Percentiles rank a stretch among this genome's conserved stretches.
phyloP scores from a whole-genome alignment of 192 early-diverging fungal species.

The Chytriomyces confervae region DNA sequence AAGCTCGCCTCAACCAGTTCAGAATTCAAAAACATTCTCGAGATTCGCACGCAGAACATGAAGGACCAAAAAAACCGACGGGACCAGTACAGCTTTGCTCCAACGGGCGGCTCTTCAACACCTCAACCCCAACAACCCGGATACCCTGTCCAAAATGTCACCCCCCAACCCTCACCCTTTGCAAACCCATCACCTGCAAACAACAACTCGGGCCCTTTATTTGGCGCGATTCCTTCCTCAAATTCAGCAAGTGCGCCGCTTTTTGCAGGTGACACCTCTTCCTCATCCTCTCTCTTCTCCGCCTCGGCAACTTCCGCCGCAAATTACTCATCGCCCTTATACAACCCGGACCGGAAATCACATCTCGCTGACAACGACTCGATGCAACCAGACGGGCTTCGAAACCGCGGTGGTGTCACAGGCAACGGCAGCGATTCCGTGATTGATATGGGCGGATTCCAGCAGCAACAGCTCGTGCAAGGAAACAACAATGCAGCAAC shows the following conservation, averaged over 20 bases:
- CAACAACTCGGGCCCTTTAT: background rate
- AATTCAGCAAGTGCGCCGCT: background rate
- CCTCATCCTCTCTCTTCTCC: slow-evolving; percentile 35
- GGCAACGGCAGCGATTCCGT: slow-evolving; percentile 33
- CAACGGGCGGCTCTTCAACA: slow-evolving; percentile 1
- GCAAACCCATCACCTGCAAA: background rate
- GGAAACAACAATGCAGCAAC: slow-evolving; percentile 47
- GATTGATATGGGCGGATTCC: slow-evolving; percentile 47
- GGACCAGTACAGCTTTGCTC: slow-evolving; percentile 82
- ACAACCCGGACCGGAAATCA: slow-evolving; percentile 59
- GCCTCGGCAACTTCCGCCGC: slow-evolving; percentile 22
- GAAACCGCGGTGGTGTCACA: background rate
- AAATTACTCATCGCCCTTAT: slow-evolving; percentile 61
- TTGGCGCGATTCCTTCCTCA: background rate
- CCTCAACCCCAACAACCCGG: slow-evolving; percentile 21
- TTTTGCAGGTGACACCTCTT: slow-evolving; percentile 22
- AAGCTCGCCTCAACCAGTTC: slow-evolving; percentile 88
- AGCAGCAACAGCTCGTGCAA: slow-evolving; percentile 73
- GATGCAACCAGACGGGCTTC: slow-evolving; percentile 25
- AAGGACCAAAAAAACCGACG: slow-evolving; percentile 86
- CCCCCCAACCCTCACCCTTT: background rate
- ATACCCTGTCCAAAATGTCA: background rate
- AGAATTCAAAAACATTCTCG: slow-evolving; percentile 94
- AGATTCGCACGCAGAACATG: slow-evolving; percentile 94
- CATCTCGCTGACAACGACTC: slow-evolving; percentile 27